phyloP scores from a whole-genome alignment of 2,329 filamentous ascomycete genomes.

The Myriosclerotinia curreyana region DNA sequence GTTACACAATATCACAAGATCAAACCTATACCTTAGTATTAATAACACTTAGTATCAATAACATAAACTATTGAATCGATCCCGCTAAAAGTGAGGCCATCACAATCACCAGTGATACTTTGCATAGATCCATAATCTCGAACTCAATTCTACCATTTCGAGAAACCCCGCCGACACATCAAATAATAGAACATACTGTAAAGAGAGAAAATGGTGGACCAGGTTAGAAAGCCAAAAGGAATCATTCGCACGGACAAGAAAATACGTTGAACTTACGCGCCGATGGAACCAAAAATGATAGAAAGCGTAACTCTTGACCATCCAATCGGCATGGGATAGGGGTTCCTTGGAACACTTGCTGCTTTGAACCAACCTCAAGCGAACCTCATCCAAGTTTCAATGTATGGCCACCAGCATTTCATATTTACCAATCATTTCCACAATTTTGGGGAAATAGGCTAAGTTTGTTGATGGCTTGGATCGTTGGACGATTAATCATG shows the following conservation, averaged over 20 bases:
- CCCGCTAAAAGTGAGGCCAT: constrained; percentile 9
- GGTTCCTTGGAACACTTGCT: constrained; percentile 36
- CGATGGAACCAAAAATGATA: constrained; percentile 10
- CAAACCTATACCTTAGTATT: constrained; percentile 3
- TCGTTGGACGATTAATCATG: neutral
- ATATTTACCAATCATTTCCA: constrained; percentile 4
- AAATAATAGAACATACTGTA: neutral
- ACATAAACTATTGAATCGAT: constrained; percentile 16
- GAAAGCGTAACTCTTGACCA: constrained; percentile 21
- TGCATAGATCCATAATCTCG: neutral
- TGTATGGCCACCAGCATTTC: neutral
- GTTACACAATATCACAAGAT: constrained; percentile 18
- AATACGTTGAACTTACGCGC: constrained; percentile 16
- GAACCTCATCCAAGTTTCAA: constrained; percentile 13
- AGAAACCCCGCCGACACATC: neutral
- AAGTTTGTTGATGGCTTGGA: constrained; percentile 12
- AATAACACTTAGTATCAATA: too few relatives aligned
- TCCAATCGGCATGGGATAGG: constrained; percentile 29
- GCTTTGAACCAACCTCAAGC: constrained; percentile 28
- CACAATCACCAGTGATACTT: constrained; percentile 3
- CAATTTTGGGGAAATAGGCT: neutral
- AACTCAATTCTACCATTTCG: neutral
- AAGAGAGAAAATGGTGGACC: neutral
- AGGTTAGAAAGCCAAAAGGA: constrained; percentile 6
- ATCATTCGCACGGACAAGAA: constrained; percentile 9